A percentile compares a stretch with the other conserved stretches of the same genome.
phyloP scores from a whole-genome alignment of 768 basidiomycete species.

The Exidia glandulosa region DNA sequence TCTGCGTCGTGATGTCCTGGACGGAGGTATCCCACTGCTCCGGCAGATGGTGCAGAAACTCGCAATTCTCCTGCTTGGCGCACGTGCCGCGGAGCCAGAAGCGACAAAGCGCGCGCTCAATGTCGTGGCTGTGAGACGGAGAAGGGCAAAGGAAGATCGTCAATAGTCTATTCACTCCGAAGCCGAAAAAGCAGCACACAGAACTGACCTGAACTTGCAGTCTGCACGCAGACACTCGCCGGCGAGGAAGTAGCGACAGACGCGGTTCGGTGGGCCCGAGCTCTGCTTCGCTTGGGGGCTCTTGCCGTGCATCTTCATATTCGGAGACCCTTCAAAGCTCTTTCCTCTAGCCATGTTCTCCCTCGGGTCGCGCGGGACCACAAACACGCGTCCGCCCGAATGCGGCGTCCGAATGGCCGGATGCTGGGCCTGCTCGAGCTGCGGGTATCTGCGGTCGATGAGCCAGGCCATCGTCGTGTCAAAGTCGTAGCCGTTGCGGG shows the following conservation, averaged over 20 bases:
- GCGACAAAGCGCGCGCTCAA: constrained; percentile 86
- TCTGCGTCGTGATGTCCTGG: constrained; percentile 45
- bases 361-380: constrained; percentile 45
- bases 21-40: constrained; percentile 71
- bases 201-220: constrained; percentile 86
- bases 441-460: constrained; percentile 48
- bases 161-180: neutral
- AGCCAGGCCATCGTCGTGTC: constrained; percentile 93
- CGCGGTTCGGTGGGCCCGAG: constrained; percentile 37
- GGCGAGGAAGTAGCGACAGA: constrained; percentile 93
- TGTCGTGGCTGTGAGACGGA: constrained; percentile 67
- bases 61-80: constrained; percentile 92
- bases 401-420: constrained; percentile 38
- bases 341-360: neutral
- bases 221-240: constrained; percentile 94
- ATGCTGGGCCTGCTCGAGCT: constrained; percentile 33
- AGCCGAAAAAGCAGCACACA: neutral
- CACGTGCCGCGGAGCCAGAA: constrained; percentile 98
- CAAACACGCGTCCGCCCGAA: constrained; percentile 46
- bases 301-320: neutral
- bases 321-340: neutral
- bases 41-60: constrained; percentile 88
- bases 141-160: constrained; percentile 5
- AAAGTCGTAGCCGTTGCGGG: constrained; percentile 84
- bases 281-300: neutral